Evolutionary conservation across 2,329 filamentous ascomycete genomes (phyloP), one percentile per base, ranked within the genome.

Genomic region (Xylariaceae sp.): DNA sequence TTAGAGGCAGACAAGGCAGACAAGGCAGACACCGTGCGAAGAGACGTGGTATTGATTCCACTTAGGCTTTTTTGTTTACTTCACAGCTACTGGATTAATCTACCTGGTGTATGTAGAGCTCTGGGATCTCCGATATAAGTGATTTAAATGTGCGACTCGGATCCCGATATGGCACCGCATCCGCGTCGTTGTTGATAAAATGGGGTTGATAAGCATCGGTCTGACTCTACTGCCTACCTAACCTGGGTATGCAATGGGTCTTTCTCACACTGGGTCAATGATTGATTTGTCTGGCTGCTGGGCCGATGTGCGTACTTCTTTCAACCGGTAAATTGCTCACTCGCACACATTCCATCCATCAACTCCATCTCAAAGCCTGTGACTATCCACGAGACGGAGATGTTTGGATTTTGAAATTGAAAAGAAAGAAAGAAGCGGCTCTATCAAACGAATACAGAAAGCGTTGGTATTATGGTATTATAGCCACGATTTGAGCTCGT

Each of bases 21-120:
- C 26, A 42, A 51, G 47, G 54, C 49, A 59, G 32, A 58, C 52
- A 59, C 54, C 57, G 51, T 56, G 44, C 35, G 41, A 43, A 4
- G 26, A 32, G 35, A 54, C 37, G 51, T 47, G 26, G 51, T 44
- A 54, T 50, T 35, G 54, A 51, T 50, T 59, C 57, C 56, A 59
- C 54, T 51, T 51, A 44, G 48, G 39, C 26, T 7, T 43, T 43
- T 19, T 19, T 19, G 19, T 19, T 19, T 19, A 19, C 19, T 19
- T 19, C 19, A 19, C 19, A 19, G 19, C 19, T 19, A 19, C 19
- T 19, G 19, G 19, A 19, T 19, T 19, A 19, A 19, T 19, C 19
- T 19, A 19, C 19, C 19, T 19, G 19, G 19, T 19, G 19, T 19
- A 19, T 19, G 19, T 19, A 19, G 19, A 19, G 19, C 19, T 19